phyloP scores from a whole-genome alignment of 1,284 basidiomycete genomes.

The Cutaneotrichosporon sp. region DNA sequence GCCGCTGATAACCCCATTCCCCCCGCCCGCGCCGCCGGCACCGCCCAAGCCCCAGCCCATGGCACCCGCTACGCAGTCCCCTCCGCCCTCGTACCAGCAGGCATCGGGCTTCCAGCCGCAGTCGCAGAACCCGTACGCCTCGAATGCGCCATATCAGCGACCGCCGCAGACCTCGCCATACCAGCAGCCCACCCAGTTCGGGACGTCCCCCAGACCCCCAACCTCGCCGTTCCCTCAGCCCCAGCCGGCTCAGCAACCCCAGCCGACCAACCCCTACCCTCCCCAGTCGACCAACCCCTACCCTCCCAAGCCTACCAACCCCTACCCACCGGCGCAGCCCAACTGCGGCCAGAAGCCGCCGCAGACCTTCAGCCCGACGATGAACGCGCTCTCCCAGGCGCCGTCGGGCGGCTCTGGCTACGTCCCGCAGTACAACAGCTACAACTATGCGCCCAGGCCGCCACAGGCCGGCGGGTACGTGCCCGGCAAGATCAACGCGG shows the following conservation, averaged over 20 bases:
- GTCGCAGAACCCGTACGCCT: neutral
- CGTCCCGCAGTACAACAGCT: neutral
- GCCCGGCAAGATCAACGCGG: conserved; percentile 2
- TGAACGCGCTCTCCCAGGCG: neutral
- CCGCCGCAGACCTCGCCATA: neutral
- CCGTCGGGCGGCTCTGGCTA: neutral
- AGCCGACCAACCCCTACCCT: neutral
- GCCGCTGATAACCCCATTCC: conserved; percentile 3
- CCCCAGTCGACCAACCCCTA: neutral
- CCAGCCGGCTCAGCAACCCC: neutral
- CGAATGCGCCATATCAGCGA: neutral
- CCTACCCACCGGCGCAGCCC: neutral
- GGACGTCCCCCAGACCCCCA: neutral
- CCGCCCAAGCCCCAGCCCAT: neutral
- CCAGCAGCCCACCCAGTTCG: neutral
- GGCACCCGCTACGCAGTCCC: neutral
- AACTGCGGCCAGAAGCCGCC: neutral
- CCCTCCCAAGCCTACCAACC: neutral
- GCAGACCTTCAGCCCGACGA: conserved; percentile 1
- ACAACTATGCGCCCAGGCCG: neutral
- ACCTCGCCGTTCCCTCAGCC: neutral
- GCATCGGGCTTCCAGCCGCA: neutral
- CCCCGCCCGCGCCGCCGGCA: neutral
- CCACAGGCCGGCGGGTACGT: neutral
- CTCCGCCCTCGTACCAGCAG: conserved; percentile 1